These are phyloP conservation scores for Solanum sejunctum DNA, from an alignment of 257 asterid species.

Conservation along the genomic window DNA sequence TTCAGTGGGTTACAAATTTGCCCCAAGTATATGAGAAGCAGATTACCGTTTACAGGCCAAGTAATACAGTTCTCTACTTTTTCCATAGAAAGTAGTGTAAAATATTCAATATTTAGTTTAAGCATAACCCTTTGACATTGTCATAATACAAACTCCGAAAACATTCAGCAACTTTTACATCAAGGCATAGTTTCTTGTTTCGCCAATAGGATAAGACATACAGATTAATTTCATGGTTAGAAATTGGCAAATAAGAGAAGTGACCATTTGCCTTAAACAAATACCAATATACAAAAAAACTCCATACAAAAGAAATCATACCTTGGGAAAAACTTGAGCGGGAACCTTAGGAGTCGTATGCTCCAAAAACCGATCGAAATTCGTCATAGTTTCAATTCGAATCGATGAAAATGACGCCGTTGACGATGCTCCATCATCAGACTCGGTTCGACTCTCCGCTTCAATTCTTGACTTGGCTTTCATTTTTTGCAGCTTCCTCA, in stretches of 20 bases:
- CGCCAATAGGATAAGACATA: not conserved
- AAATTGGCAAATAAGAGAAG: not conserved
- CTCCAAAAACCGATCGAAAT: slow-evolving; percentile 79
- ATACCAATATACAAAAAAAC: not conserved
- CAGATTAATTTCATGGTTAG: not conserved
- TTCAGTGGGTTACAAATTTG: not conserved
- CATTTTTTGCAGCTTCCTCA: slow-evolving; percentile 34
- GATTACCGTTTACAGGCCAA: not conserved
- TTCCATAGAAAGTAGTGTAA: not conserved
- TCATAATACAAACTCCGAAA: not conserved
- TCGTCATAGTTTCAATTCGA: slow-evolving; percentile 11
- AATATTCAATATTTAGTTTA: not conserved
- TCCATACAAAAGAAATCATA: not conserved
- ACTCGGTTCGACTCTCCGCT: slow-evolving; percentile 11
- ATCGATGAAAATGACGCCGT: not conserved
- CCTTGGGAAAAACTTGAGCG: slow-evolving; percentile 67
- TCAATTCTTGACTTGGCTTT: slow-evolving; percentile 16
- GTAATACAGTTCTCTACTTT: not conserved
- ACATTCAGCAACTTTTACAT: not conserved
- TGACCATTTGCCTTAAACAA: not conserved
- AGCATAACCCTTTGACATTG: not conserved
- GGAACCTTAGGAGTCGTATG: slow-evolving; percentile 71
- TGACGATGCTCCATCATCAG: slow-evolving; percentile 8
- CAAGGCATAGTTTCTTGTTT: not conserved
- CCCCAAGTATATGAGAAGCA: not conserved